These are phyloP conservation scores for Sinapis alba DNA, from an alignment of 441 rosid species.

Conservation along the genomic window DNA sequence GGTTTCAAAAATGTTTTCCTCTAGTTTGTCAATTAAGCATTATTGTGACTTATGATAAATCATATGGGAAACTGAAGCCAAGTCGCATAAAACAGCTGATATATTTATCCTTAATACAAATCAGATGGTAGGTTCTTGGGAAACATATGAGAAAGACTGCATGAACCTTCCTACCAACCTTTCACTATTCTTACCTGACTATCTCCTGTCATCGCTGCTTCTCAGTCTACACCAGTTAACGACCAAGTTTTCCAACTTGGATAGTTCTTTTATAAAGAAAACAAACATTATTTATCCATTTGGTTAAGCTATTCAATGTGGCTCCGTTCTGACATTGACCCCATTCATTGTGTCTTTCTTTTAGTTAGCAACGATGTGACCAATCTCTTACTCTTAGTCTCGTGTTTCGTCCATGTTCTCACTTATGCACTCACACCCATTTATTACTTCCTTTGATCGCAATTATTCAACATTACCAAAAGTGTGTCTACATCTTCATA, in stretches of 20 bases:
- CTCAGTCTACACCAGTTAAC: slow-evolving; percentile 15
- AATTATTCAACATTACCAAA: not conserved
- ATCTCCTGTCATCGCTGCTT: slow-evolving; percentile 23
- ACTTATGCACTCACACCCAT: slow-evolving; percentile 31
- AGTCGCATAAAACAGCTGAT: not conserved
- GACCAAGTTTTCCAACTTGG: slow-evolving; percentile 12
- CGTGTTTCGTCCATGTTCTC: slow-evolving; percentile 27
- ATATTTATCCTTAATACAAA: not conserved
- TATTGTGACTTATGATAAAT: not conserved
- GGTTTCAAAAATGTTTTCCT: not conserved
- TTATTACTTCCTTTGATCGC: slow-evolving; percentile 1
- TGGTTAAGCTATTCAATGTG: slow-evolving; percentile 14
- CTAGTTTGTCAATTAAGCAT: not conserved
- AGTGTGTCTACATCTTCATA: slow-evolving; percentile 17
- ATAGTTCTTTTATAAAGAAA: not conserved
- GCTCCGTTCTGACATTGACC: slow-evolving; percentile 22
- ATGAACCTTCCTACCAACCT: slow-evolving; percentile 23
- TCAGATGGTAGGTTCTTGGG: not conserved
- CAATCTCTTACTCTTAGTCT: slow-evolving; percentile 7
- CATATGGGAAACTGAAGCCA: not conserved
- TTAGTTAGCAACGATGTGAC: slow-evolving; percentile 24
- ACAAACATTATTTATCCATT: not conserved
- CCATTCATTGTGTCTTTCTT: slow-evolving; percentile 22
- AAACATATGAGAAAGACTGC: slow-evolving; percentile 2
- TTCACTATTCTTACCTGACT: slow-evolving; percentile 14